phyloP scores from a whole-genome alignment of 1,284 basidiomycete species.

The Austropuccinia psidii region DNA sequence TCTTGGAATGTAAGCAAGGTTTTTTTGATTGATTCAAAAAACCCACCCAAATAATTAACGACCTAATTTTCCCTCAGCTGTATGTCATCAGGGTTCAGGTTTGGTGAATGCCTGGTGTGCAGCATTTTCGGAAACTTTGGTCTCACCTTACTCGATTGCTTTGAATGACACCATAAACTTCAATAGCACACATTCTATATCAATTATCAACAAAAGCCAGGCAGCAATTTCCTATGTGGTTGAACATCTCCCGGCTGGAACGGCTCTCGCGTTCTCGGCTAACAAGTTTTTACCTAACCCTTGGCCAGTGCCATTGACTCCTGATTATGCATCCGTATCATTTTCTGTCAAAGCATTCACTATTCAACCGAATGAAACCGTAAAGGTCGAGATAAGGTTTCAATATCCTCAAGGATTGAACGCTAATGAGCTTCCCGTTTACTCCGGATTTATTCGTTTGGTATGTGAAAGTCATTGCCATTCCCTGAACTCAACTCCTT shows the following conservation, averaged over 20 bases:
- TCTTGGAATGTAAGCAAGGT: constrained; percentile 29
- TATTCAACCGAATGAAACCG: constrained; percentile 13
- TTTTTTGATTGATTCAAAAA: neutral
- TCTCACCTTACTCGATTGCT: constrained; percentile 28
- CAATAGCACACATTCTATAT: constrained; percentile 17
- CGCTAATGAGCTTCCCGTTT: constrained; percentile 16
- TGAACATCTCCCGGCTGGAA: constrained; percentile 28
- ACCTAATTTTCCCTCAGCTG: constrained; percentile 8
- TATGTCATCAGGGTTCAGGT: constrained; percentile 34
- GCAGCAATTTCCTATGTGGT: constrained; percentile 6
- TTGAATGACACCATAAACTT: constrained; percentile 36
- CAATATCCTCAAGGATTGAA: constrained; percentile 4
- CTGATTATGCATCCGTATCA: neutral
- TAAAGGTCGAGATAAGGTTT: constrained; percentile 12
- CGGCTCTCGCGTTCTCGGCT: constrained; percentile 17
- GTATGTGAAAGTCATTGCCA: neutral
- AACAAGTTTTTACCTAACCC: neutral
- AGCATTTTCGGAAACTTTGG: constrained; percentile 25
- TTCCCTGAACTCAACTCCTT: neutral
- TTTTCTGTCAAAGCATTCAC: constrained; percentile 22
- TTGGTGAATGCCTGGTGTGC: constrained; percentile 36
- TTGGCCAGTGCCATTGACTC: constrained; percentile 28
- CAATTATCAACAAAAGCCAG: constrained; percentile 23
- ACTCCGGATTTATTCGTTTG: constrained; percentile 21
- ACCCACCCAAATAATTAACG: neutral